phyloP scores from a whole-genome alignment of 352 stramenopile genomes.

The Phytopythium montanum region DNA sequence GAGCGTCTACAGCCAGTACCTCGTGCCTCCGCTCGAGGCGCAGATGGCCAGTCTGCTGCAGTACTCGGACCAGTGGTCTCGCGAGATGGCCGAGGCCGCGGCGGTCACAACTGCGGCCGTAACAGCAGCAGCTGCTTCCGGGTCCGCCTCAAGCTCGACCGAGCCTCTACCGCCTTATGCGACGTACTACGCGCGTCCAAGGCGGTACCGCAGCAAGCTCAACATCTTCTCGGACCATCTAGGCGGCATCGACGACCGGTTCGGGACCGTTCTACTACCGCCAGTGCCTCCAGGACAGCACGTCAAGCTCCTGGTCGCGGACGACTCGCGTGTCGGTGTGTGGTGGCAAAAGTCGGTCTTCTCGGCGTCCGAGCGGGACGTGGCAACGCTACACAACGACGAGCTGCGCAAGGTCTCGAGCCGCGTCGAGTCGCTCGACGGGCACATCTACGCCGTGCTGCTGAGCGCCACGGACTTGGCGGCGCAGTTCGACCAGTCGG shows the following conservation, averaged over 20 bases:
- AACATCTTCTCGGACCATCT: constrained; percentile 54
- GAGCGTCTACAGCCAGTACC: constrained; percentile 53
- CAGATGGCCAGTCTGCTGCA: constrained; percentile 53
- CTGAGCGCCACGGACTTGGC: constrained; percentile 26
- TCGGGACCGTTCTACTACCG: constrained; percentile 25
- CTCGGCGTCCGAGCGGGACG: constrained; percentile 45
- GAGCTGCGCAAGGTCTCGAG: constrained; percentile 37
- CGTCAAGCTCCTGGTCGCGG: constrained; percentile 49
- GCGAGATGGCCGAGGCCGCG: constrained; percentile 33
- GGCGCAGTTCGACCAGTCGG: constrained; percentile 4
- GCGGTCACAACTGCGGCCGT: constrained; percentile 7
- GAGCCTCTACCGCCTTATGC: not conserved
- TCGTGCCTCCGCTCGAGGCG: constrained; percentile 42
- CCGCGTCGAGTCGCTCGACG: constrained; percentile 54
- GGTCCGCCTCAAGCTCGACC: constrained; percentile 1
- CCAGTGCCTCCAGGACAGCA: constrained; percentile 27
- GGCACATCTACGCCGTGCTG: constrained; percentile 56
- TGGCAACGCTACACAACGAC: constrained; percentile 56
- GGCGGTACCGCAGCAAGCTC: constrained; percentile 62
- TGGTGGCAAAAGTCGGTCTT: constrained; percentile 70
- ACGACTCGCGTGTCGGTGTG: constrained; percentile 41
- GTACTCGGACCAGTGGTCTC: constrained; percentile 56
- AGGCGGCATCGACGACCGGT: constrained; percentile 45
- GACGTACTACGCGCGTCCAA: constrained; percentile 35
- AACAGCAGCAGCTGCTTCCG: not conserved